These are phyloP conservation scores for Teratosphaeria destructans DNA, from an alignment of 2,329 filamentous ascomycete species.

Conservation along the genomic window DNA sequence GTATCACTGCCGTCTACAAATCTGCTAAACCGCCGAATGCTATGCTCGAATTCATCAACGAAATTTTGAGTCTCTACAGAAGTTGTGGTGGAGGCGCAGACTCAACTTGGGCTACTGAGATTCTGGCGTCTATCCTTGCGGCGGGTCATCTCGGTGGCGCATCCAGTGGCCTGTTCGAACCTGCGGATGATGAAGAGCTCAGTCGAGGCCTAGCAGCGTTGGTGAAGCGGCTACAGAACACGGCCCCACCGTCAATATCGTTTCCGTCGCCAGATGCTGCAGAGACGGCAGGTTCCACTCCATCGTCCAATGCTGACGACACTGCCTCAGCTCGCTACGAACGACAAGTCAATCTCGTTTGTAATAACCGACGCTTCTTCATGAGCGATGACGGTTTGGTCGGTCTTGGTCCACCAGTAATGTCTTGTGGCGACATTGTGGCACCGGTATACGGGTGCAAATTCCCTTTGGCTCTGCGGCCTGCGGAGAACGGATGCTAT, in stretches of 20 bases:
- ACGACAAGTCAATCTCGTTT: background rate
- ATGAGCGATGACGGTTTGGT: background rate
- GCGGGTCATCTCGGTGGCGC: background rate
- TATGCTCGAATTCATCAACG: background rate
- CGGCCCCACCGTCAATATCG: background rate
- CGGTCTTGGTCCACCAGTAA: background rate
- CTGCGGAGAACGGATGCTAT: background rate
- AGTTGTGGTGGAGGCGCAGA: background rate
- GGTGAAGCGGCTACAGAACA: background rate
- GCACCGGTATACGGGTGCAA: background rate
- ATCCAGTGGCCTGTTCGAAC: background rate
- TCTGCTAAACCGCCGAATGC: background rate
- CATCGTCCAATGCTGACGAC: background rate
- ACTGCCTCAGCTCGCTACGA: background rate
- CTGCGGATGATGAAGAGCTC: background rate
- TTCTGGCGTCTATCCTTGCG: background rate
- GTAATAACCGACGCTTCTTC: background rate
- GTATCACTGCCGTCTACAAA: background rate
- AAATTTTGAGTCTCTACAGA: background rate
- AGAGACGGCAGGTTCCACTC: too few species aligned
- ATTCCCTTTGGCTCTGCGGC: background rate
- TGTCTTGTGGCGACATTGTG: background rate
- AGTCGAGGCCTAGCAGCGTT: background rate
- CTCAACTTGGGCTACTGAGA: background rate
- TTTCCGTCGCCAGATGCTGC: background rate